Evolutionary conservation across 2,329 filamentous ascomycete species (phyloP), one percentile per base, ranked within the genome.

Genomic region (Fusarium tanahbumbuense): DNA sequence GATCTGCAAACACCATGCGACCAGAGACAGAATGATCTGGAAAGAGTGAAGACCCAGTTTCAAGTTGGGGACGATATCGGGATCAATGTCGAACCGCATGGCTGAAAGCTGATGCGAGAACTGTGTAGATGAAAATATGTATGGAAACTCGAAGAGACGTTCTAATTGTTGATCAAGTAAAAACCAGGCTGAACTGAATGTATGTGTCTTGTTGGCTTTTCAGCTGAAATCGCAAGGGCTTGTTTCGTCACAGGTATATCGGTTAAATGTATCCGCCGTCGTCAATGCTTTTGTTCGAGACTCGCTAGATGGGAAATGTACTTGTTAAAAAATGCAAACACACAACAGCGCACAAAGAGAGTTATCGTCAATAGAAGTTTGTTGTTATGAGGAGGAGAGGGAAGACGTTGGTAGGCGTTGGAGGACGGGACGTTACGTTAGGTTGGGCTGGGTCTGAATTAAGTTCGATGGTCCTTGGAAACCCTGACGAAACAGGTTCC

Each of bases 1-100:
- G 72, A 91, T 89, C 71, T 87, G 86, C 63, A 91, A 80, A 61
- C 84, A 81, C 83, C 88, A 90, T 72, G 85, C 81, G 25, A 89
- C 81, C 48, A 90, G 82, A 47, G 81, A 85, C 25, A 89, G 73
- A 48, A 87, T 69, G 62, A 86, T 83, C 80, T 91, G 89, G 60
- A 81, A 77, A 54, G 82, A 78, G 78, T 91, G 89, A 44, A 89
- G 77, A 56, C 82, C 84, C 62, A 90, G 78, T 80, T 91, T 91
- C 78, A 84, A 78, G 65, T 79, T 79, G 56, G 87, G 87, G 44
- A 89, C 81, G 70, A 82, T 80, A 73, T 88, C 84, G 41, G 86
- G 81, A 75, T 88, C 82, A 76, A 86, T 79, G 69, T 88, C 85
- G 73, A 88, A 81, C 73, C 81, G 81, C 80, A 86, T 85, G 58